Evolutionary conservation across 805 yeast species (phyloP), one percentile per base, ranked within the genome.

Genomic region (Myxozyma monticola): DNA sequence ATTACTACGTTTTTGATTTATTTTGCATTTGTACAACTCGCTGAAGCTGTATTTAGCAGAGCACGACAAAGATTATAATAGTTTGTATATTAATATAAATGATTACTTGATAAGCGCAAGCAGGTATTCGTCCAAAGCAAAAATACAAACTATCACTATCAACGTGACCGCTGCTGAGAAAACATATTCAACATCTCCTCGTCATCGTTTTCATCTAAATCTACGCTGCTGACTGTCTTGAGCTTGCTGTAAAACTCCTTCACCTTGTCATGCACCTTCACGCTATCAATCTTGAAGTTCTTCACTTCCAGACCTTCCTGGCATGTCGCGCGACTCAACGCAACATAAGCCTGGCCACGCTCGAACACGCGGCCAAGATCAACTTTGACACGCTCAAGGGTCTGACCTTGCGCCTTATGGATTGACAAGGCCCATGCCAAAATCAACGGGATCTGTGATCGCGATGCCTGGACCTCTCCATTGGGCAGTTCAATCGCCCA

Each of bases 371-470:
- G 74, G 31, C 76, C 73, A 54, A 91, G 74, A 65, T 93, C 95
- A 4, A 91, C 96, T 55, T 77, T 77, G 3, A 87, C 89, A 48
- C 78, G 75, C 3, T 84, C 81, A 37, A 89, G 68, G 0, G 98
- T 86, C 68, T 91, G 90, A 0, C 99, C 99, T 66, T 91, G 99
- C 0, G 97, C 83, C 69, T 93, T 91, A 65, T 93, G 99, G 38
- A 93, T 90, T 0, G 97, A 89, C 37, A 93, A 68, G 0, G 99
- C 89, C 97, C 98, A 93, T 0, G 99, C 96, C n/a, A 90, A 71
- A 60, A 91, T 82, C 45, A 93, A 70, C 0, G 99, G 99, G 1
- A 93, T 60, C 63, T 93, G 99, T 0, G 75, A 73, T 60, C 97
- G 74, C 1, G 84, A 74, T 0, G 87, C 96, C 12, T 88, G 59